A percentile compares a stretch with the other conserved stretches of the same genome.
Evolutionary conservation across 108 stramenopile genomes (phyloP).

Genomic region (Nitzschia palea): DNA sequence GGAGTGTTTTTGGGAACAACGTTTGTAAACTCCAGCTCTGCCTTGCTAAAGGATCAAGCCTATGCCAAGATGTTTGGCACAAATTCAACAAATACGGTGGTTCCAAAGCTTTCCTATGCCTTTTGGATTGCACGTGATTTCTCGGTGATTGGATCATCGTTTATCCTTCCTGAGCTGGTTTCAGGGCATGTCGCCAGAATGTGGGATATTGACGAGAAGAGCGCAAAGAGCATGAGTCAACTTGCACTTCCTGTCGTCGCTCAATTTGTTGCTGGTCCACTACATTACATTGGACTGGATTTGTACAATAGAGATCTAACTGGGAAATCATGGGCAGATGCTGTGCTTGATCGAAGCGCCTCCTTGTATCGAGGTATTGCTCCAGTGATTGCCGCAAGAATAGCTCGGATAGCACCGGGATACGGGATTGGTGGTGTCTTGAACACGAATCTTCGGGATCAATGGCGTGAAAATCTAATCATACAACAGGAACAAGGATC

Average conservation of each 20-base stretch:
- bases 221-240: constrained; percentile 37
- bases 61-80: constrained; percentile 54
- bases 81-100: background rate
- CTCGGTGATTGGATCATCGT: constrained; percentile 53
- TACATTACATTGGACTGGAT: constrained; percentile 57
- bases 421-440: constrained; percentile 60
- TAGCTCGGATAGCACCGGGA: constrained; percentile 54
- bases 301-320: constrained; percentile 49
- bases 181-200: background rate
- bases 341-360: constrained; percentile 25
- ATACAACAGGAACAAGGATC: background rate
- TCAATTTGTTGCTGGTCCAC: constrained; percentile 54
- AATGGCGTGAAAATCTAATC: constrained; percentile 24
- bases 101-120: constrained; percentile 44
- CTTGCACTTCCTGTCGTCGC: constrained; percentile 37
- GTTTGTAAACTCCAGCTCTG: constrained; percentile 40
- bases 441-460: constrained; percentile 33
- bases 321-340: background rate
- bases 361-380: constrained; percentile 23
- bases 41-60: constrained; percentile 54
- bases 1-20: constrained; percentile 52
- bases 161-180: constrained; percentile 52
- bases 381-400: constrained; percentile 39
- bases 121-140: constrained; percentile 55
- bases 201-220: constrained; percentile 16